Evolutionary conservation across 371 early-diverging fungal species (phyloP).

Genomic region (Synchytrium microbalum): DNA sequence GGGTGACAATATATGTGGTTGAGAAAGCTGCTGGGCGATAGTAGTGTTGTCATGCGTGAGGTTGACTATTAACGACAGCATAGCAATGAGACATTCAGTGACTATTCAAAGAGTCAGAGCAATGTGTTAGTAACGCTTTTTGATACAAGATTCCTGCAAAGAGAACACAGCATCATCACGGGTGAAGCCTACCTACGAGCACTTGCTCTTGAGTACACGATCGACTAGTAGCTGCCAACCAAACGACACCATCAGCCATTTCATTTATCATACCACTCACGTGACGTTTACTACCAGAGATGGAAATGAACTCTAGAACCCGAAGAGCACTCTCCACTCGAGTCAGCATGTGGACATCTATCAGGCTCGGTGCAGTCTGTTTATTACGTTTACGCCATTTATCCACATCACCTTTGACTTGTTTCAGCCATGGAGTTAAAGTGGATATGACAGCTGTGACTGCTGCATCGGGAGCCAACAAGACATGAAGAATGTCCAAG

Average conservation of each 20-base stretch:
- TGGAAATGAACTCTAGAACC: background rate
- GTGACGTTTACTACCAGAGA: background rate
- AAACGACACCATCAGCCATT: background rate
- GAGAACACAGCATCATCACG: background rate
- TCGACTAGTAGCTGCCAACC: background rate
- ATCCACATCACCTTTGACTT: background rate
- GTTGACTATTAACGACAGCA: background rate
- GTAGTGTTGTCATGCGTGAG: background rate
- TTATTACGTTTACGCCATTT: background rate
- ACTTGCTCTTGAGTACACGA: background rate
- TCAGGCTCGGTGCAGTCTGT: background rate
- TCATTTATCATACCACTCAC: background rate
- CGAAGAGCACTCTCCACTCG: background rate
- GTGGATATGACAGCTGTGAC: background rate
- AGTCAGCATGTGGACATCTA: background rate
- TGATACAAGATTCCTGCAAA: too few species aligned
- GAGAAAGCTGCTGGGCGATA: background rate
- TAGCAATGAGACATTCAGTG: background rate
- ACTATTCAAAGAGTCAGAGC: background rate
- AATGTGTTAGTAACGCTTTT: too few species aligned
- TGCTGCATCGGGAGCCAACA: background rate
- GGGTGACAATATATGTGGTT: background rate
- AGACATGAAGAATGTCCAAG: background rate
- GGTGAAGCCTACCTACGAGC: background rate
- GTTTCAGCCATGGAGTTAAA: background rate